Evolutionary conservation across 305 asterid species (phyloP).

Genomic region (Fraxinus nigra): DNA sequence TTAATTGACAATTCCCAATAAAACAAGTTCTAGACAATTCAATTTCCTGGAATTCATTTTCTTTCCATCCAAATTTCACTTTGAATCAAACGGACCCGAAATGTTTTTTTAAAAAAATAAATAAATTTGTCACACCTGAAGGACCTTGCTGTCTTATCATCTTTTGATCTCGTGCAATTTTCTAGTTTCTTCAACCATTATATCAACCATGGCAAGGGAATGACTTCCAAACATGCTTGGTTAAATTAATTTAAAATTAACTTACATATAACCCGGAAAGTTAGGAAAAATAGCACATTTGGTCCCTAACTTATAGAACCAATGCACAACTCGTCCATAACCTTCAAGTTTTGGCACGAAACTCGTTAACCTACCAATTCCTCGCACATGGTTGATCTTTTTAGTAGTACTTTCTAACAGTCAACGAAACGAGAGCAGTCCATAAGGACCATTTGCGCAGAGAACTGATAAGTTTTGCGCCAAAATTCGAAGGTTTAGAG

Average conservation of each 20-base stretch:
- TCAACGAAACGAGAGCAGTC: too few species aligned
- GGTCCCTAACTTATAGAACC: neutral
- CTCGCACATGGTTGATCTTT: neutral
- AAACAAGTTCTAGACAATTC: too few species aligned
- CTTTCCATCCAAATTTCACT: too few species aligned
- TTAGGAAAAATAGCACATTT: neutral
- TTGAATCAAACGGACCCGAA: too few species aligned
- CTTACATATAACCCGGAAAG: neutral
- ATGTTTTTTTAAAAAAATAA: too few species aligned
- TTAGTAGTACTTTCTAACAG: neutral
- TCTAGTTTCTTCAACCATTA: neutral
- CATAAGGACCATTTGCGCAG: neutral
- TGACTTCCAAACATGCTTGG: neutral
- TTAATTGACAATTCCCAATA: too few species aligned
- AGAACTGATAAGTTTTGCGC: neutral
- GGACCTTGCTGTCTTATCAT: neutral
- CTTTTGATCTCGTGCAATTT: neutral
- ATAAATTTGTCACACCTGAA: neutral
- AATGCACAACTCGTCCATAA: neutral
- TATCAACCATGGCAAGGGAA: neutral
- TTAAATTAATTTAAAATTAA: too few species aligned
- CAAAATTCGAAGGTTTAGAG: neutral
- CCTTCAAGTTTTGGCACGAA: neutral
- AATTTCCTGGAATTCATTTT: too few species aligned
- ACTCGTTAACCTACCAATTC: neutral